These are phyloP conservation scores for Schizothecium vesticola DNA, from an alignment of 495 filamentous ascomycete species.

Conservation along the genomic window DNA sequence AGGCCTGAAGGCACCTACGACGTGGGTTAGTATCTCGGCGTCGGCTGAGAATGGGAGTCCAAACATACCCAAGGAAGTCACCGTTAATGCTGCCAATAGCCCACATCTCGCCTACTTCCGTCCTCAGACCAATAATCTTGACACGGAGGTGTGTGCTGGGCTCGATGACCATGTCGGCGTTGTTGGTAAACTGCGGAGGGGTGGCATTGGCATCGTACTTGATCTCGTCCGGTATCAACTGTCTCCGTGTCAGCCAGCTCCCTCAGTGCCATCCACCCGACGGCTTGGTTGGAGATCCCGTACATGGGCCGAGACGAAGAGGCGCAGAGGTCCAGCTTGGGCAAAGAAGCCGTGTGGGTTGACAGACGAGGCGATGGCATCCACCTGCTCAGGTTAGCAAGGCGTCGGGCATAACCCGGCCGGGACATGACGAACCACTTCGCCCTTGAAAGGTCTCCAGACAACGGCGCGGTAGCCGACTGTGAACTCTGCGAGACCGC, in stretches of 20 bases:
- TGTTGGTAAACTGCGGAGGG: conserved; percentile 76
- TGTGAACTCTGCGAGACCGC: conserved; percentile 86
- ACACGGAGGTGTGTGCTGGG: conserved; percentile 88
- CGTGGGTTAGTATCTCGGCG: neutral
- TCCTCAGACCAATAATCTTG: conserved; percentile 86
- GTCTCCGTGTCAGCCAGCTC: conserved; percentile 15
- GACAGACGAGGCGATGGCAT: conserved; percentile 84
- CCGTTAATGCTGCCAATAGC: conserved; percentile 97
- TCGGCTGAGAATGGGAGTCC: neutral
- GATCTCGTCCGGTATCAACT: conserved; percentile 91
- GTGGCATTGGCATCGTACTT: conserved; percentile 89
- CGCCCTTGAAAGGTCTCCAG: conserved; percentile 93
- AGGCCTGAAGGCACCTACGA: conserved; percentile 7
- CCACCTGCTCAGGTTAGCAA: conserved; percentile 55
- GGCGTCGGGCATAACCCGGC: neutral
- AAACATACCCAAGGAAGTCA: conserved; percentile 52
- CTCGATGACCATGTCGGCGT: conserved; percentile 89
- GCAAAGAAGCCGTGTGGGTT: conserved; percentile 91
- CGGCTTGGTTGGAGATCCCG: conserved; percentile 27
- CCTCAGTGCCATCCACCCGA: neutral
- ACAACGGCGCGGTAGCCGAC: conserved; percentile 93
- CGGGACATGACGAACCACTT: conserved; percentile 63
- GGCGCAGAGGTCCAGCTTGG: conserved; percentile 76
- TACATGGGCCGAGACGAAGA: conserved; percentile 87
- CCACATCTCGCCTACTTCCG: conserved; percentile 88